Conservation (phyloP, 176 grass and related monocot species). For the Aechmea fasciata region DNA sequence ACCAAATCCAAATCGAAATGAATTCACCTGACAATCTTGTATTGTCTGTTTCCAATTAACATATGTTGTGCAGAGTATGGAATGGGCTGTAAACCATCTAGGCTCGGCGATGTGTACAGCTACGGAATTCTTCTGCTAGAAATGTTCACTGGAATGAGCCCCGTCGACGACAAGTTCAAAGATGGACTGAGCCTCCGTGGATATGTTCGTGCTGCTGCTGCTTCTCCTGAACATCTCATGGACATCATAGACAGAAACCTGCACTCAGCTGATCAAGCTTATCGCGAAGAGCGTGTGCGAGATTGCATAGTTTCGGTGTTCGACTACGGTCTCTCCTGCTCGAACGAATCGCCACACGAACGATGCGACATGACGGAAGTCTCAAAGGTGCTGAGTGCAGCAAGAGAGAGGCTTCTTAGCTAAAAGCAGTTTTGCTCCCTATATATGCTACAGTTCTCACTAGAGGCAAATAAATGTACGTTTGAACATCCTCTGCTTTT, state of each 20-base stretch:
- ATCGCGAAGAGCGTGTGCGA: too few species aligned
- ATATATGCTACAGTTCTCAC: too few species aligned
- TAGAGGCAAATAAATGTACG: too few species aligned
- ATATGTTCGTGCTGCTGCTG: slow-evolving; percentile 15
- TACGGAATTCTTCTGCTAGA: not conserved
- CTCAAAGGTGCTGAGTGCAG: too few species aligned
- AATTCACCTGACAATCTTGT: not conserved
- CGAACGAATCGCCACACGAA: too few species aligned
- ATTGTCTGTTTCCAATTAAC: not conserved
- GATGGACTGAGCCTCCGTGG: not conserved
- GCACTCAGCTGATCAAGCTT: not conserved
- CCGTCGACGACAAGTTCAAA: slow-evolving; percentile 5
- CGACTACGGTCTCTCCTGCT: too few species aligned
- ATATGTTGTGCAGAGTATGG: not conserved
- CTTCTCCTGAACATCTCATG: not conserved
- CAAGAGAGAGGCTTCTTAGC: too few species aligned
- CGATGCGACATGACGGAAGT: too few species aligned
- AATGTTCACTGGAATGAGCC: slow-evolving; percentile 7
- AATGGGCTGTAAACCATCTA: not conserved
- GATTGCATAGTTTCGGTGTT: too few species aligned
- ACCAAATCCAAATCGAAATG: not conserved
- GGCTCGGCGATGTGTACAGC: slow-evolving; percentile 2
- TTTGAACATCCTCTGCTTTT: too few species aligned
- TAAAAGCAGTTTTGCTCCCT: too few species aligned
- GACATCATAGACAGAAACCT: not conserved